Base-by-base conservation (phyloP, 1,284 basidiomycete genomes). In the Phylloboletellus chloephorus region DNA sequence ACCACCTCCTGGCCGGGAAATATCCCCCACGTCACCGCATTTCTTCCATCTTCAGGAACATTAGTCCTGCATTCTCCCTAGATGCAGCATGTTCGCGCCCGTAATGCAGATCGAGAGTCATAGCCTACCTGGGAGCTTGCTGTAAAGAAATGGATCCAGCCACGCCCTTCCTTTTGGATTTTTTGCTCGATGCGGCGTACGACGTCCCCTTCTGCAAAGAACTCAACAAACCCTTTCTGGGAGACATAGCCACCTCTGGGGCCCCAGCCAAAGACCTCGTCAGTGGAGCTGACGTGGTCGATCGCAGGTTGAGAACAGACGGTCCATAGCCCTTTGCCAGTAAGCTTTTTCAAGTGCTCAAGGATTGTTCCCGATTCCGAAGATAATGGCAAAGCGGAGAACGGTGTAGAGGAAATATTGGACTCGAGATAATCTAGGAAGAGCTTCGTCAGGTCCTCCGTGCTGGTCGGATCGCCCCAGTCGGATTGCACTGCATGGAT, bases 21-120 rank as follows among this genome's bases (percentile, higher is more conserved):
- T 7, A 96, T 88, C 48, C 95, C 95, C 96, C 95, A 99, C 0
- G 96, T 99, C 19, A 99, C 96, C 0, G 94, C 95, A 63, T 97
- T 97, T 40, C 90, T 79, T 7, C 80, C 85, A 26, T 80, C 81
- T 22, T 83, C 78, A 2, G 78, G 72, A 9, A 92, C 79, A 64
- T 96, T 98, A 21, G 83, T 91, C 44, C 72, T 70, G 54, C 82
- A 82, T 44, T 93, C 86, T 39, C 89, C 93, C 81, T 91, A 11
- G 28, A 22, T 6, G n/a, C 9, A 5, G 12, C 13, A 33, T 19
- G 28, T 31, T 37, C 24, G 28, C 43, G 23, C 13, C 29, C 39
- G 44, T 3, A 37, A 21, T 31, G 11, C 35, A 11, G n/a, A 11
- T 5, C 29, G 7, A 39, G 36, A 37, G 9, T 20, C 12, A 17